Conservation (phyloP, 495 filamentous ascomycete species). For the Penicillium antarcticum region DNA sequence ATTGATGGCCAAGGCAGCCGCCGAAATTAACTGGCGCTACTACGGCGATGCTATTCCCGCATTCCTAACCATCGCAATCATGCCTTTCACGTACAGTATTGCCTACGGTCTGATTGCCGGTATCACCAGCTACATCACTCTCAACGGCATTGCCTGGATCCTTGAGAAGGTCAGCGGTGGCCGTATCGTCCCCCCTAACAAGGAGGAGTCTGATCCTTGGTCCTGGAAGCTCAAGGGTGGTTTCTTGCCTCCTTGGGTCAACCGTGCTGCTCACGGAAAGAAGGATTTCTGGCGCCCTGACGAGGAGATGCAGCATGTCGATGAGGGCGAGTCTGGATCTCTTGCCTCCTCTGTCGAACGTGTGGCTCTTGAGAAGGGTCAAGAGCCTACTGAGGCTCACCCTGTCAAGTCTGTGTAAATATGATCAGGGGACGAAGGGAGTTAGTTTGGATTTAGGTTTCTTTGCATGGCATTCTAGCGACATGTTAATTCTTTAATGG, state of each 20-base stretch:
- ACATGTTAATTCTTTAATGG: not conserved
- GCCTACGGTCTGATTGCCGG: conserved; percentile 77
- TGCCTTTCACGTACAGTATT: conserved; percentile 86
- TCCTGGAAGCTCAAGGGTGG: conserved; percentile 65
- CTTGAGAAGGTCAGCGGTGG: conserved; percentile 62
- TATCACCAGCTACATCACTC: conserved; percentile 66
- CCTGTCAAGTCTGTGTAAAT: not conserved
- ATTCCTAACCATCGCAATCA: conserved; percentile 73
- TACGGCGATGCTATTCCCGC: conserved; percentile 74
- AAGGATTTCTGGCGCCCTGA: conserved; percentile 61
- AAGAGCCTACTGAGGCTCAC: not conserved
- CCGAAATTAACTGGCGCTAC: conserved; percentile 83
- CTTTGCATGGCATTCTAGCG: not conserved
- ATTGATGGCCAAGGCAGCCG: conserved; percentile 72
- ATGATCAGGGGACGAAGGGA: not conserved
- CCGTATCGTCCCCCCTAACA: conserved; percentile 67
- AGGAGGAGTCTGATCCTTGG: conserved; percentile 72
- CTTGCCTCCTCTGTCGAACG: conserved; percentile 14
- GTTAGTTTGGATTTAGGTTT: not conserved
- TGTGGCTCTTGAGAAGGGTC: conserved; percentile 13
- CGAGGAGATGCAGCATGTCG: conserved; percentile 24
- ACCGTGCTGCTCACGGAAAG: conserved; percentile 58
- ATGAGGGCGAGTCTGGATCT: conserved; percentile 10
- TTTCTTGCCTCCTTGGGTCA: conserved; percentile 66
- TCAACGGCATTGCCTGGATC: conserved; percentile 65